Percentiles rank a stretch among this genome's conserved stretches.
These are phyloP conservation scores for Aspergillus kassunensis DNA, from an alignment of 495 filamentous ascomycete genomes.

Conservation along the genomic window DNA sequence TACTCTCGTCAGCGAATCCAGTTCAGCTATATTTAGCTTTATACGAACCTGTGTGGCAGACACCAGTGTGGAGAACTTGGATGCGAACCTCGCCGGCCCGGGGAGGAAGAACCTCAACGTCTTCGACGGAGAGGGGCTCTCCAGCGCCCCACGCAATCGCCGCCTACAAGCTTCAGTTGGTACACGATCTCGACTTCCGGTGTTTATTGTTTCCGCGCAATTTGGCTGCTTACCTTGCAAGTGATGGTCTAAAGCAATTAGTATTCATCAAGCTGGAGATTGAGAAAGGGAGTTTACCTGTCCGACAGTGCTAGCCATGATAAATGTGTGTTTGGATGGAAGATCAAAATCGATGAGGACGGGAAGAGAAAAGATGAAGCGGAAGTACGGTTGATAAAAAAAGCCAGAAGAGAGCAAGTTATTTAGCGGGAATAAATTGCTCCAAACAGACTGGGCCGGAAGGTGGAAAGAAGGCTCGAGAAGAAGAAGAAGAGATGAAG, in stretches of 20 bases:
- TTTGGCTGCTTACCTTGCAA: constrained; percentile 55
- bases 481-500: constrained; percentile 15
- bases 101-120: constrained; percentile 89
- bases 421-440: constrained; percentile 17
- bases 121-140: constrained; percentile 82
- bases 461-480: constrained; percentile 18
- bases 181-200: constrained; percentile 16
- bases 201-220: not conserved
- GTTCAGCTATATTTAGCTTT: constrained; percentile 1
- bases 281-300: constrained; percentile 37
- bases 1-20: constrained; percentile 24
- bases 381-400: constrained; percentile 7
- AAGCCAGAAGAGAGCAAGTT: not conserved
- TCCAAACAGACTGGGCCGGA: constrained; percentile 15
- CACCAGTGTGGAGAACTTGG: constrained; percentile 92
- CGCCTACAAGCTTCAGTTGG: constrained; percentile 51
- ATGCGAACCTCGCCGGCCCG: constrained; percentile 94
- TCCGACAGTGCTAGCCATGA: constrained; percentile 53
- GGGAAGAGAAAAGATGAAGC: constrained; percentile 7
- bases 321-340: constrained; percentile 8
- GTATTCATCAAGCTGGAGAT: not conserved
- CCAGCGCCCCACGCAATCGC: constrained; percentile 95
- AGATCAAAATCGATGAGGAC: not conserved
- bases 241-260: constrained; percentile 60
- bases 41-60: constrained; percentile 87